Evolutionary conservation across 1,284 basidiomycete genomes (phyloP).

Genomic region (Stereum hirsutum): DNA sequence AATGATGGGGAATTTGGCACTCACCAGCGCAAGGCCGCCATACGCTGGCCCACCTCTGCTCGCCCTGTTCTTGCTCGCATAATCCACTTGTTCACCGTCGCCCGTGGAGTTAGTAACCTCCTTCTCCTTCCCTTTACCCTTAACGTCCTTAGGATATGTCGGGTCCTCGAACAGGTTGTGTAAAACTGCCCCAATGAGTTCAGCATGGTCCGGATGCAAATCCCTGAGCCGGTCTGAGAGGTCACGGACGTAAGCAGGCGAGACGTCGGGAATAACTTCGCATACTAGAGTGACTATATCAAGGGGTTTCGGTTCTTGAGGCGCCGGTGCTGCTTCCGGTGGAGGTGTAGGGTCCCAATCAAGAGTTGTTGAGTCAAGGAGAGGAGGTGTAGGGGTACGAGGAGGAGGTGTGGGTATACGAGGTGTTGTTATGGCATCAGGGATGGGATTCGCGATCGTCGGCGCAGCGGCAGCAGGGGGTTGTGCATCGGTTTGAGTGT

Average conservation of each 20-base stretch:
- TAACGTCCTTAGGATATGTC: constrained; percentile 45
- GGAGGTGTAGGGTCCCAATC: no score
- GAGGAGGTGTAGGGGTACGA: no score
- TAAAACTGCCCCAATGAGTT: constrained; percentile 43
- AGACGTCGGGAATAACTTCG: constrained; percentile 62
- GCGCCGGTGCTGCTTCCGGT: no score
- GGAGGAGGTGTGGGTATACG: no score
- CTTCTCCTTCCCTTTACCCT: constrained; percentile 38
- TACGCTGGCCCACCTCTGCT: constrained; percentile 35
- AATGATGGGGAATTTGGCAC: constrained; percentile 11
- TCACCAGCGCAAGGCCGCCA: constrained; percentile 37
- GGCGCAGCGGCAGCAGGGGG: no score
- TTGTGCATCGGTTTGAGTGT: no score
- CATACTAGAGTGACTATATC: constrained; percentile 46
- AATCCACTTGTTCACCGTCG: constrained; percentile 36
- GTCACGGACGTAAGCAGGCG: constrained; percentile 35
- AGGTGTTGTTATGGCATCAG: no score
- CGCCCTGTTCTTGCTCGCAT: constrained; percentile 32
- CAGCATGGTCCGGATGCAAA: constrained; percentile 17
- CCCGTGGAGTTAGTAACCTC: constrained; percentile 9
- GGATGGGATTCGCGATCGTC: no score
- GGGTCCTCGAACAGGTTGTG: constrained; percentile 53
- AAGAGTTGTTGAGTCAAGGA: no score
- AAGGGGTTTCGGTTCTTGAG: no score
- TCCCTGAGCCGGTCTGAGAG: constrained; percentile 33